A percentile compares a stretch with the other conserved stretches of the same genome.
Conservation (phyloP, 306 rosid genomes). For the Ochetophila trinervis region DNA sequence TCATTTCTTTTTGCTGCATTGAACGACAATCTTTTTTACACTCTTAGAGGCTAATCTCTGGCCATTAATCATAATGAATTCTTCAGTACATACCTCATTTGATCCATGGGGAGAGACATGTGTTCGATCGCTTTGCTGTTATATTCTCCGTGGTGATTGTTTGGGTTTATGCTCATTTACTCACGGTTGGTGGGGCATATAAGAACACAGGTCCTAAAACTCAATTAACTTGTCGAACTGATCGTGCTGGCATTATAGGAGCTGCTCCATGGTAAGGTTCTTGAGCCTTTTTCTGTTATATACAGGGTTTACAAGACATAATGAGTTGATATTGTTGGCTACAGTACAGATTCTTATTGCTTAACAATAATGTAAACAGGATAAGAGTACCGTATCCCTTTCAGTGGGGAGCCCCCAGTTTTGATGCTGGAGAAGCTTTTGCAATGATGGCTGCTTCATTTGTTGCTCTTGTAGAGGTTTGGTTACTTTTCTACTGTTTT, state of each 20-base stretch:
- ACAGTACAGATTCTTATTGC: not conserved
- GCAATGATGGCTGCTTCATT: conserved; percentile 97
- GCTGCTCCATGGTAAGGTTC: conserved; percentile 78
- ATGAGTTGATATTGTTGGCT: conserved; percentile 7
- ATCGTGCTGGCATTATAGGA: conserved; percentile 79
- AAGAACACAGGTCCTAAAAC: conserved; percentile 51
- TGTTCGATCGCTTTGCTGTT: conserved; percentile 80
- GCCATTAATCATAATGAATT: conserved; percentile 4
- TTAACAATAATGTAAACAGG: conserved; percentile 40
- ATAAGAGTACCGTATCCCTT: conserved; percentile 92
- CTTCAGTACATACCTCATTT: conserved; percentile 81
- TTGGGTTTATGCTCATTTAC: conserved; percentile 83
- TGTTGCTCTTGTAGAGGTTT: conserved; percentile 92
- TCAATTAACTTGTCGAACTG: conserved; percentile 81
- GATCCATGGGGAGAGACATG: conserved; percentile 45
- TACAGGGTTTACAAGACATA: conserved; percentile 4
- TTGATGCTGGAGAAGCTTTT: conserved; percentile 94
- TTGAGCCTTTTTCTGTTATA: not conserved
- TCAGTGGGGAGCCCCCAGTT: conserved; percentile 99
- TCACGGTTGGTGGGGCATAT: conserved; percentile 90
- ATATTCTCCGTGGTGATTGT: conserved; percentile 74
- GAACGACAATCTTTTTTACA: not conserved
- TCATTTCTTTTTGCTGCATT: conserved; percentile 7
- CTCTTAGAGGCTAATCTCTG: not conserved
- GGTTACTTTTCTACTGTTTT: not conserved